These are phyloP conservation scores for Epithemia pelagica DNA, from an alignment of 108 stramenopile genomes.

Conservation along the genomic window DNA sequence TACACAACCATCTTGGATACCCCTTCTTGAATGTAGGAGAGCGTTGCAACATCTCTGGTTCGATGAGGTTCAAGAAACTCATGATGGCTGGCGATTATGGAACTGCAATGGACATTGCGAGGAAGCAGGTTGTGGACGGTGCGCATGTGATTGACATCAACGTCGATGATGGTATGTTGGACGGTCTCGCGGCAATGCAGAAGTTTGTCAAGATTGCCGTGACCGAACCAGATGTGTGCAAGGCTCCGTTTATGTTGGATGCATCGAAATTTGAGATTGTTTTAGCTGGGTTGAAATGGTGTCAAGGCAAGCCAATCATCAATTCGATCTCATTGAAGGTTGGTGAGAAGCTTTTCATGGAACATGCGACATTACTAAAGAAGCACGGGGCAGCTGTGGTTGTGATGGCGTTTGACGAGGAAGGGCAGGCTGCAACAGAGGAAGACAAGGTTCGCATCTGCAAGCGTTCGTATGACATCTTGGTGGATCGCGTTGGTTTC, in stretches of 20 bases:
- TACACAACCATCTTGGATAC: conserved; percentile 55
- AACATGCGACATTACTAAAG: conserved; percentile 86
- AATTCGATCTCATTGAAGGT: conserved; percentile 95
- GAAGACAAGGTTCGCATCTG: conserved; percentile 93
- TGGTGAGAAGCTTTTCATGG: conserved; percentile 90
- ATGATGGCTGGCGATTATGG: too few relatives aligned
- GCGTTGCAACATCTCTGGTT: conserved; percentile 91
- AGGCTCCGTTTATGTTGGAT: too few relatives aligned
- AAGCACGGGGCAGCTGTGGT: conserved; percentile 95
- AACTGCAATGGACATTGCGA: conserved; percentile 93
- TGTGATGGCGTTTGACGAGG: conserved; percentile 98
- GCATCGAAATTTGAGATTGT: too few relatives aligned
- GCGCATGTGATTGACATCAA: conserved; percentile 96
- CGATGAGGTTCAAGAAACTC: too few relatives aligned
- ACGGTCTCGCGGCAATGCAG: conserved; percentile 91
- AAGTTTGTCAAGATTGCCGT: too few relatives aligned
- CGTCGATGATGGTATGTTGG: conserved; percentile 94
- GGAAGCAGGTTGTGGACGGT: conserved; percentile 93
- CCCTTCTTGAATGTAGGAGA: conserved; percentile 84
- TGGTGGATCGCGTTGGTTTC: conserved; percentile 85
- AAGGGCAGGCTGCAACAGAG: conserved; percentile 93
- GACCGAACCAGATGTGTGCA: too few relatives aligned
- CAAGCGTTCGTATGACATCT: conserved; percentile 95
- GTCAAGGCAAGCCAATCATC: conserved; percentile 91
- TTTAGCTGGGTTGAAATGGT: conserved; percentile 86